These are phyloP conservation scores for Erodium chrysanthum DNA, from an alignment of 441 rosid species.

Conservation along the genomic window DNA sequence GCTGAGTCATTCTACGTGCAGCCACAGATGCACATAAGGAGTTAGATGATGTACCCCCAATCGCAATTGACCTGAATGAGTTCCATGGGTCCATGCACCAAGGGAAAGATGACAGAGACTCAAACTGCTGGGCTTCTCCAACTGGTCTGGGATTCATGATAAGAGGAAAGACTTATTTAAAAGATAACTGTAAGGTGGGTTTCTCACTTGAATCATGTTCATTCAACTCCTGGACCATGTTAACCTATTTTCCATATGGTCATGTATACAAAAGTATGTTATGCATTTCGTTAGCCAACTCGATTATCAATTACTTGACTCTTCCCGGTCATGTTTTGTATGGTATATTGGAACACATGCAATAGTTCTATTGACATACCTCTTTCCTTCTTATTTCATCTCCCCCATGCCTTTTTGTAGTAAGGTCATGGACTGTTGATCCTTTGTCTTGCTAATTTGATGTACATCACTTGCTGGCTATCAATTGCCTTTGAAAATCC, in stretches of 20 bases:
- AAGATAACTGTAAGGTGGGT: slow-evolving; percentile 72
- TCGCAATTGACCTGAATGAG: slow-evolving; percentile 32
- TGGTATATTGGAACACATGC: background rate
- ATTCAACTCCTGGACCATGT: background rate
- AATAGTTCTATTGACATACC: background rate
- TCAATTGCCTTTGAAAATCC: background rate
- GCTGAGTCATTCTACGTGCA: slow-evolving; percentile 29
- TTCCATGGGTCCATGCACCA: slow-evolving; percentile 54
- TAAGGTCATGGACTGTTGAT: background rate
- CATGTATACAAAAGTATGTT: background rate
- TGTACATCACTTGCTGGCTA: background rate
- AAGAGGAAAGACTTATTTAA: slow-evolving; percentile 86
- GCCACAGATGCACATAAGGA: slow-evolving; percentile 51
- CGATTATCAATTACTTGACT: background rate
- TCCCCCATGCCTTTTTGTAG: background rate
- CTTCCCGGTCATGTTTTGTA: background rate
- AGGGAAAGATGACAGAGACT: slow-evolving; percentile 55
- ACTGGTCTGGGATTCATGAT: slow-evolving; percentile 85
- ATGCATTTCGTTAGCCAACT: background rate
- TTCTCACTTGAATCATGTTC: slow-evolving; percentile 16
- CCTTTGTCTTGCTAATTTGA: background rate
- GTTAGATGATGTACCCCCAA: slow-evolving; percentile 49
- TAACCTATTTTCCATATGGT: background rate
- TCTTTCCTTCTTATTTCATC: background rate
- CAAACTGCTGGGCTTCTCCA: slow-evolving; percentile 90